These are phyloP conservation scores for Xylariaceae sp. DNA, from an alignment of 2,329 filamentous ascomycete species.

Conservation along the genomic window DNA sequence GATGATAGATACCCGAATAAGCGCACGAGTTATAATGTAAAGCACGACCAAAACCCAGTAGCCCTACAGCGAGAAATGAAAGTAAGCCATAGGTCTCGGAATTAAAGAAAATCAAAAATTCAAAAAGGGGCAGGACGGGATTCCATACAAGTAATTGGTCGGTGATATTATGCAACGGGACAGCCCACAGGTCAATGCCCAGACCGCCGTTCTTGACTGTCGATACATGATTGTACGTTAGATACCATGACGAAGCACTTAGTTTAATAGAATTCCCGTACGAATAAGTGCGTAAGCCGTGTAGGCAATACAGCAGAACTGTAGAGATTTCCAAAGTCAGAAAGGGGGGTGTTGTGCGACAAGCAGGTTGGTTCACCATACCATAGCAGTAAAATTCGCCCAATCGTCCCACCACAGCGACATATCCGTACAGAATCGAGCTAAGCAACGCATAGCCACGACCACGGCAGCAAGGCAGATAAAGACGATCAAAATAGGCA, in stretches of 20 bases:
- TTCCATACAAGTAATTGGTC: background rate
- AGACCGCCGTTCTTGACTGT: slow-evolving; percentile 1
- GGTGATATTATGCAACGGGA: background rate
- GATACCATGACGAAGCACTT: background rate
- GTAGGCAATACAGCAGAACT: slow-evolving; percentile 3
- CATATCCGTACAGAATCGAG: background rate
- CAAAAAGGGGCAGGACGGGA: too few relatives aligned
- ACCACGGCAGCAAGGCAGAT: background rate
- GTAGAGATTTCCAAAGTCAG: background rate
- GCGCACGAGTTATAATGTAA: background rate
- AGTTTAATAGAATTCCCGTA: background rate
- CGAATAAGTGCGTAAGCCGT: background rate
- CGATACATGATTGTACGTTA: background rate
- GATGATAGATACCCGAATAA: slow-evolving; percentile 4
- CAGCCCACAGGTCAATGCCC: slow-evolving; percentile 5
- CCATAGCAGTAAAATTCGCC: slow-evolving; percentile 5
- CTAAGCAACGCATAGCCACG: background rate
- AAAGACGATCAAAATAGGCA: slow-evolving; percentile 2
- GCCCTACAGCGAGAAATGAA: background rate
- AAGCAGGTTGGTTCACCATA: background rate
- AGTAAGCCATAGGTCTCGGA: too few relatives aligned
- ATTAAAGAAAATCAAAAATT: too few relatives aligned
- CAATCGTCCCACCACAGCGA: slow-evolving; percentile 8
- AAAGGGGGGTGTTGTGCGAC: background rate
- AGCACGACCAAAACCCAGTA: background rate